Base-by-base conservation (phyloP, 192 early-diverging fungal species). In the Diversispora epigaea region DNA sequence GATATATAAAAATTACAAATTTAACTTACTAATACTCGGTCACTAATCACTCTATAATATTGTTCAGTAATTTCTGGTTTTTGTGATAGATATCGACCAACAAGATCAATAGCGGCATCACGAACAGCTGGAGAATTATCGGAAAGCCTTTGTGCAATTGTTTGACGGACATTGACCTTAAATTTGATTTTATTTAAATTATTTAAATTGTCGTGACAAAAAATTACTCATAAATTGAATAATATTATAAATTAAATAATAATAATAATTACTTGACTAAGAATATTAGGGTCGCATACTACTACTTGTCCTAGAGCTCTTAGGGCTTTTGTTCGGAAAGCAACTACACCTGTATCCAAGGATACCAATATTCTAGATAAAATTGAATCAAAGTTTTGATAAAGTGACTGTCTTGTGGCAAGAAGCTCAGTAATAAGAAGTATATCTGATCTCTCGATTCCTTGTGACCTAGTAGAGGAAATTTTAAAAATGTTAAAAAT, bases 51-150 rank as follows among this genome's bases (percentile, higher is more conserved):
- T 43, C 89, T 86, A 73, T 95, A 97, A 76, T 96, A 94, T 66
- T 93, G 85, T 32, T 76, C 78, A 1, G 91, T 85, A 19, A 96
- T 84, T 60, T 80, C 84, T 9, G 84, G 80, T 44, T 91, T 87
- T 65, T 86, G 84, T 6, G 89, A 84, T 58, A 96, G 79, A 73
- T 94, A 93, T 67, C 90, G 92, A 19, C 93, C 93, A 44, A 96
- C 86, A 40, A 98, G 77, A 62, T 96, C 92, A n/a, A 95, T 89
- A 6, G 95, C 92, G 10, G 92, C 93, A 83, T 96, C 96, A 44
- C 96, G 88, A 17, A 98, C 96, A 10, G 87, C 86, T 19, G 94
- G 87, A 21, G 93, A 94, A 58, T 82, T 82, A 77, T 98, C 96
- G 60, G 92, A 87, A 43, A 98, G 76, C 19, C 93, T 83, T 22